These are phyloP conservation scores for Myxozyma neglecta DNA, from an alignment of 805 yeast genomes.

Conservation along the genomic window DNA sequence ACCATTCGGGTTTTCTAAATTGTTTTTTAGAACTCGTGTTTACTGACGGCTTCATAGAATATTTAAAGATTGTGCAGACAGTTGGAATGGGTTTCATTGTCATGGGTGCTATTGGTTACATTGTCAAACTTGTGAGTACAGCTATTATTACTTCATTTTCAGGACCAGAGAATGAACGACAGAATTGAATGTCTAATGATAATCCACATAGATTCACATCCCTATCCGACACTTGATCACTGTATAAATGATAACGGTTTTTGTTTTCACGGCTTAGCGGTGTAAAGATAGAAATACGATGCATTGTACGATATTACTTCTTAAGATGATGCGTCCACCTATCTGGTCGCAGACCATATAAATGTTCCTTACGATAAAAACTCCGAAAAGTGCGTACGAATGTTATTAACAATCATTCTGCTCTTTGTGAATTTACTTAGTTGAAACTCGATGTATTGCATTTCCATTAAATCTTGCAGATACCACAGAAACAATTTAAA, in stretches of 20 bases:
- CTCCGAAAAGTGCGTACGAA: too few relatives aligned
- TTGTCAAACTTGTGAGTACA: constrained; percentile 68
- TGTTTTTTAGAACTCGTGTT: too few relatives aligned
- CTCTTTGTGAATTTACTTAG: neutral
- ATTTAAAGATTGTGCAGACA: constrained; percentile 83
- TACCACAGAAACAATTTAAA: too few relatives aligned
- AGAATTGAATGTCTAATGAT: neutral
- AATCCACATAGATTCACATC: constrained; percentile 27
- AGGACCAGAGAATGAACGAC: neutral
- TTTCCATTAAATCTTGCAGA: too few relatives aligned
- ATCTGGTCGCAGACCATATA: too few relatives aligned
- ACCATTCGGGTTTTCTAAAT: too few relatives aligned
- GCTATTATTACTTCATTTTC: neutral
- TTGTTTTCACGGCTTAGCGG: neutral
- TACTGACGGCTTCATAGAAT: constrained; percentile 50
- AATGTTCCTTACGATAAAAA: too few relatives aligned
- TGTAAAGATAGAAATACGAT: too few relatives aligned
- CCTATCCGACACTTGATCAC: constrained; percentile 34
- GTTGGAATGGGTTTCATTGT: constrained; percentile 95
- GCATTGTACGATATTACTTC: too few relatives aligned
- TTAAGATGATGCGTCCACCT: too few relatives aligned
- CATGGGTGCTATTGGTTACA: constrained; percentile 97
- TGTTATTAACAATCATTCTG: neutral
- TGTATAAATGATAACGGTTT: constrained; percentile 3
- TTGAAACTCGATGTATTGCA: too few relatives aligned